A percentile compares a stretch with the other conserved stretches of the same genome.
phyloP scores from a whole-genome alignment of 352 stramenopile genomes.

The Globisporangium barbulae region DNA sequence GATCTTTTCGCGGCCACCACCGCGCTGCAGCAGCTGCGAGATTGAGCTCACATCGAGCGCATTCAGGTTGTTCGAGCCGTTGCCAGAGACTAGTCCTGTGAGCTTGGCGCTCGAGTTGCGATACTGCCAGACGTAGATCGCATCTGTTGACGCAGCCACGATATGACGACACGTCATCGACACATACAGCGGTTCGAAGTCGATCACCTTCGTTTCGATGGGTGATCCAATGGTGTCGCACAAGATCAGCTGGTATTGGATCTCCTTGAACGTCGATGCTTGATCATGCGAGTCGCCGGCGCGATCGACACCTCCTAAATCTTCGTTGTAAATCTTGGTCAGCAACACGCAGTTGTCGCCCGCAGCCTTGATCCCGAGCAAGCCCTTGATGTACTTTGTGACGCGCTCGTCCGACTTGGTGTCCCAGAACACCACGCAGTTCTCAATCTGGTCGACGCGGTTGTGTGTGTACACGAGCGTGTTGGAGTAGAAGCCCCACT shows the following conservation, averaged over 20 bases:
- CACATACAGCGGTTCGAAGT: slow-evolving; percentile 82
- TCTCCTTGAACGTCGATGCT: slow-evolving; percentile 40
- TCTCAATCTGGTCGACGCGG: slow-evolving; percentile 83
- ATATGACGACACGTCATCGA: slow-evolving; percentile 88
- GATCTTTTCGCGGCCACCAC: slow-evolving; percentile 80
- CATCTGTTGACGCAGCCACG: slow-evolving; percentile 70
- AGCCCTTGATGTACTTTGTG: slow-evolving; percentile 84
- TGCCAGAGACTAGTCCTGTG: slow-evolving; percentile 50
- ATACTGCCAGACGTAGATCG: slow-evolving; percentile 94
- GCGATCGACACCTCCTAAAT: slow-evolving; percentile 29
- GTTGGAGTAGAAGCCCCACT: slow-evolving; percentile 88
- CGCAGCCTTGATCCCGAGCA: slow-evolving; percentile 73
- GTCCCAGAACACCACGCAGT: slow-evolving; percentile 91
- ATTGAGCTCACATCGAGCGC: slow-evolving; percentile 55
- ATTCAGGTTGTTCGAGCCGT: slow-evolving; percentile 25
- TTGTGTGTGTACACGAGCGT: slow-evolving; percentile 93
- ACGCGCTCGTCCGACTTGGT: slow-evolving; percentile 84
- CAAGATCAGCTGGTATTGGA: slow-evolving; percentile 84
- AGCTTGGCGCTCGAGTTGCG: slow-evolving; percentile 78
- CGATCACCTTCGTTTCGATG: slow-evolving; percentile 82
- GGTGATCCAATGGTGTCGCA: slow-evolving; percentile 84
- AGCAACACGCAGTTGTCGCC: slow-evolving; percentile 88
- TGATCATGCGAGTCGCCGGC: slow-evolving; percentile 15
- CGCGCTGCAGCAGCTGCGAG: slow-evolving; percentile 59
- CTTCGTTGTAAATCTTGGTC: slow-evolving; percentile 81